Base-by-base conservation (phyloP, 1,284 basidiomycete genomes). In the Apiotrichum porosum region DNA sequence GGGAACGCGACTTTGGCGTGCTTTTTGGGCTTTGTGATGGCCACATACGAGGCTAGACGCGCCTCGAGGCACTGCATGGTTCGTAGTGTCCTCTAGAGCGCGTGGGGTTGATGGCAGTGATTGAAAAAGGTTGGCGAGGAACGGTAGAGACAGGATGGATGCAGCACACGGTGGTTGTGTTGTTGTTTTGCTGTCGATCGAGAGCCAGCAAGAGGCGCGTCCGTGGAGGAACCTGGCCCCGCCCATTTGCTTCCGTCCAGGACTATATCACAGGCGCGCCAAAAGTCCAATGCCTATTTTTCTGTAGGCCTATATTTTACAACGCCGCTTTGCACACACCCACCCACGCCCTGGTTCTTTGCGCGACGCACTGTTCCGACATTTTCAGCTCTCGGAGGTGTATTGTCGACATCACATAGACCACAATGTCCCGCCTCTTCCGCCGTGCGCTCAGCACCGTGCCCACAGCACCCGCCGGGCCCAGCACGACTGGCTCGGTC, bases 1-100 rank as follows among this genome's bases (percentile, higher is more conserved):
- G 72, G 70, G 58, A 68, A 75, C 14, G 56, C 58, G 9, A 60
- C 47, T 43, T 66, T 68, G 5, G 63, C 60, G 13, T 51, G 47
- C 14, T 58, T 47, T 49, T 64, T 67, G 6, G 65, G 63, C 2
- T 41, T 39, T 14, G 45, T 46, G 9, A 63, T 47, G 0, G 61
- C 56, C 22, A 42, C 24, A 55, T 66, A 73, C 2, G 68, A 64
- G 1, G 54, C 49, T 34, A 70, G 34, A 9, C 71, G 64, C 31
- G 47, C 55, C 42, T 69, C 62, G 34, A 54, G 42, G 54, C 57
- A 44, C 46, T 71, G 58, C 71, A 73, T 73, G 17, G 45, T 46
- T n/a, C n/a, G 44, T 31, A 28, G 26, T 28, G 26, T n/a, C n/a
- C n/a, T 18, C 5, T 41, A n/a, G n/a, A n/a, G n/a, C n/a, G n/a